These are phyloP conservation scores for Rhododendron griersonianum DNA, from an alignment of 148 eudicot species.

Conservation along the genomic window DNA sequence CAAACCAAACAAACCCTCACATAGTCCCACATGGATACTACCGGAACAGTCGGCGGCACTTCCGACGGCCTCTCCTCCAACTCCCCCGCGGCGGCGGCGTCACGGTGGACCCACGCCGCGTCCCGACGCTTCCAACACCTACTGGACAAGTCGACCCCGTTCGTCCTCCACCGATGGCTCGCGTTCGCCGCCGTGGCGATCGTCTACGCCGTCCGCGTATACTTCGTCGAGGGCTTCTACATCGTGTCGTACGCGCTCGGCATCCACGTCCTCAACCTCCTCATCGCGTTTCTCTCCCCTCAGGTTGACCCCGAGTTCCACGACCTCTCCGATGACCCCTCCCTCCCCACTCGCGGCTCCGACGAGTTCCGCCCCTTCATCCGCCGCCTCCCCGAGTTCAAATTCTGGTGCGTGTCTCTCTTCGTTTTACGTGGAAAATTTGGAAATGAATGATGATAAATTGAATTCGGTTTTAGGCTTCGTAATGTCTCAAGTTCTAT, in stretches of 20 bases:
- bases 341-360: constrained; percentile 42
- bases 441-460: neutral
- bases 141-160: constrained; percentile 46
- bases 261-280: constrained; percentile 42
- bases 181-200: constrained; percentile 19
- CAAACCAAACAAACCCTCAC: neutral
- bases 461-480: neutral
- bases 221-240: constrained; percentile 41
- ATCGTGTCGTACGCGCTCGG: constrained; percentile 46
- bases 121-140: constrained; percentile 41
- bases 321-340: constrained; percentile 32
- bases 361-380: constrained; percentile 59
- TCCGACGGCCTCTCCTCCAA: constrained; percentile 12
- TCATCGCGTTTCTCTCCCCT: constrained; percentile 46
- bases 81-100: constrained; percentile 15
- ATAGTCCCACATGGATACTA: neutral
- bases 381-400: constrained; percentile 54
- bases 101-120: constrained; percentile 13
- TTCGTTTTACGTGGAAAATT: neutral
- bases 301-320: constrained; percentile 47
- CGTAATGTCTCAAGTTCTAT: neutral
- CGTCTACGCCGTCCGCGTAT: constrained; percentile 41
- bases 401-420: constrained; percentile 38
- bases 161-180: constrained; percentile 50
- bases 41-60: constrained; percentile 15